Evolutionary conservation across 2,329 filamentous ascomycete genomes (phyloP).

Genomic region (Echinosphaeria canescens): DNA sequence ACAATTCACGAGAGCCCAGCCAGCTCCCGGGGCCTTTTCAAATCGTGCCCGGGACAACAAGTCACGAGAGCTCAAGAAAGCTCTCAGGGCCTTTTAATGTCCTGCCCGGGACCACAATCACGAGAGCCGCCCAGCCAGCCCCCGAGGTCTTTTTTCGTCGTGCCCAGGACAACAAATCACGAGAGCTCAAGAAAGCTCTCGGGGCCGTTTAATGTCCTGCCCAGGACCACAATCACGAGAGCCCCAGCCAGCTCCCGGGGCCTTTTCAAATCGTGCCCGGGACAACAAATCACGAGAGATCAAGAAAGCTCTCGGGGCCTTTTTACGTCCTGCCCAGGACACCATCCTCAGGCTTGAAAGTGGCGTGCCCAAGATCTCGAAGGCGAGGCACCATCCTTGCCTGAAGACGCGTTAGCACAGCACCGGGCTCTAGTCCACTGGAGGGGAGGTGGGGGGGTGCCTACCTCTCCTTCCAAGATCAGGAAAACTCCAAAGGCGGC

Average conservation of each 20-base stretch:
- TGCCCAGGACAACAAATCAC: slow-evolving; percentile 1
- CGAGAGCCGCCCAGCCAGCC: neutral
- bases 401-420: neutral
- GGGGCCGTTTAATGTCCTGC: neutral
- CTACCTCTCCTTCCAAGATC: neutral
- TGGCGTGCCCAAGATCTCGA: neutral
- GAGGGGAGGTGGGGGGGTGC: neutral
- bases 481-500: neutral
- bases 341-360: neutral
- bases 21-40: neutral
- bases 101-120: neutral
- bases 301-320: slow-evolving; percentile 8
- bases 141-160: neutral
- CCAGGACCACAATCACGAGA: neutral
- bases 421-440: neutral
- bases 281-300: slow-evolving; percentile 1
- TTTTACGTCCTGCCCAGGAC: slow-evolving; percentile 19
- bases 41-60: neutral
- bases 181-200: slow-evolving; percentile 1
- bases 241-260: neutral
- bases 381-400: neutral
- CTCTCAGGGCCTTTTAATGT: neutral
- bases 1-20: no score
- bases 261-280: slow-evolving; percentile 1
- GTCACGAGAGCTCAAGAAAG: slow-evolving; percentile 1